Evolutionary conservation across 768 basidiomycete genomes (phyloP).

Genomic region (Coprinopsis marcescibilis): DNA sequence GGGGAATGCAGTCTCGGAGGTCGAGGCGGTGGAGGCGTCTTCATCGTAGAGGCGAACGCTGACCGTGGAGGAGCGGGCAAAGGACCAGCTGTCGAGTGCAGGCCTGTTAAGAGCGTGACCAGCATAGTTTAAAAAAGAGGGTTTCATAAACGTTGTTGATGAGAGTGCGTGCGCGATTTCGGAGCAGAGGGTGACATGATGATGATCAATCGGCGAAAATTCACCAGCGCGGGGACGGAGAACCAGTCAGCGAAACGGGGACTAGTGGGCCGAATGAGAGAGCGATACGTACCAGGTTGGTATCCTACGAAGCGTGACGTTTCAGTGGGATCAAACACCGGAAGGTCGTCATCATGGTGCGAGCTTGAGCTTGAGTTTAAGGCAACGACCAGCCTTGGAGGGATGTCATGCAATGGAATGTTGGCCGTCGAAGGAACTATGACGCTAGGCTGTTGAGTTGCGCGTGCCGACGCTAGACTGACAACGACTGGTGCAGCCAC

Average conservation of each 20-base stretch:
- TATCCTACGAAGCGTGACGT: slow-evolving; percentile 49
- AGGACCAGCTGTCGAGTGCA: slow-evolving; percentile 69
- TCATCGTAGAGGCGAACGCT: slow-evolving; percentile 39
- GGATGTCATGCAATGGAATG: not conserved
- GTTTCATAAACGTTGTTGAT: not conserved
- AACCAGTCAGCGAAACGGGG: not conserved
- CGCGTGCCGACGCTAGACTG: slow-evolving; percentile 30
- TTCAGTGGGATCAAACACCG: not conserved
- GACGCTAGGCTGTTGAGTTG: slow-evolving; percentile 3
- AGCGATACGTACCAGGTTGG: slow-evolving; percentile 44
- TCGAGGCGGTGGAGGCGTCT: slow-evolving; percentile 49
- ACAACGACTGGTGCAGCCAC: slow-evolving; percentile 61
- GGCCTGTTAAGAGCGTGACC: slow-evolving; percentile 25
- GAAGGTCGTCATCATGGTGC: not conserved
- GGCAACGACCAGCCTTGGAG: not conserved
- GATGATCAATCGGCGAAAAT: not conserved
- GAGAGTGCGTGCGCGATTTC: not conserved
- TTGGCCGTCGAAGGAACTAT: not conserved
- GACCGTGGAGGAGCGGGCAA: slow-evolving; percentile 66
- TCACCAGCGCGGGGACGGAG: not conserved
- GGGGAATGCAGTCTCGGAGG: slow-evolving; percentile 62
- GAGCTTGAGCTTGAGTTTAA: not conserved
- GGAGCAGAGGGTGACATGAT: not conserved
- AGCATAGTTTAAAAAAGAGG: too few relatives aligned
- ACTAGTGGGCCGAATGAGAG: not conserved